phyloP scores from a whole-genome alignment of 2,329 filamentous ascomycete genomes.

The Diaporthe citri region DNA sequence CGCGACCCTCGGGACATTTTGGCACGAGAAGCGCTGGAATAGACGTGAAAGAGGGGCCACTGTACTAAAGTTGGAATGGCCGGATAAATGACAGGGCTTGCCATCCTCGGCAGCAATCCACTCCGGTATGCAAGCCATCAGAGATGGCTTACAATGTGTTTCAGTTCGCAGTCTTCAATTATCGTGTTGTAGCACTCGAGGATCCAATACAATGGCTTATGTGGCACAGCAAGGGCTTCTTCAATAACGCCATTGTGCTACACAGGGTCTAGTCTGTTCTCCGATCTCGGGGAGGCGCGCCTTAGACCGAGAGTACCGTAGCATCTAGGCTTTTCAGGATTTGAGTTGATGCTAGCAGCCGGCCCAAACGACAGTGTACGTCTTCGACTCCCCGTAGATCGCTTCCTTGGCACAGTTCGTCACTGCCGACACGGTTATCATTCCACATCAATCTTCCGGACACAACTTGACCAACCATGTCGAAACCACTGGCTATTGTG shows the following conservation, averaged over 20 bases:
- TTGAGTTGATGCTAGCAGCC: no score
- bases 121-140: neutral
- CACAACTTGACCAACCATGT: slow-evolving; percentile 38
- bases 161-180: neutral
- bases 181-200: neutral
- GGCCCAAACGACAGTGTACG: neutral
- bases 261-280: neutral
- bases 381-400: neutral
- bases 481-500: slow-evolving; percentile 46
- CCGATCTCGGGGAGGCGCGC: neutral
- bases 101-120: neutral
- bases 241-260: neutral
- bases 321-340: neutral
- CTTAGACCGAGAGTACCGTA: neutral
- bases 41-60: neutral
- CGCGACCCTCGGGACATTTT: slow-evolving; percentile 15
- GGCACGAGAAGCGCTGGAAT: neutral
- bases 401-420: neutral
- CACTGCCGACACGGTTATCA: neutral
- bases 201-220: neutral
- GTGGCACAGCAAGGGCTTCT: neutral
- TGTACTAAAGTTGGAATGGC: neutral
- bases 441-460: neutral
- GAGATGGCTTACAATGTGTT: neutral
- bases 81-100: neutral